Percentiles rank a stretch among this genome's conserved stretches.
Evolutionary conservation across 2,329 filamentous ascomycete genomes (phyloP).

Genomic region (Exophiala sp.): DNA sequence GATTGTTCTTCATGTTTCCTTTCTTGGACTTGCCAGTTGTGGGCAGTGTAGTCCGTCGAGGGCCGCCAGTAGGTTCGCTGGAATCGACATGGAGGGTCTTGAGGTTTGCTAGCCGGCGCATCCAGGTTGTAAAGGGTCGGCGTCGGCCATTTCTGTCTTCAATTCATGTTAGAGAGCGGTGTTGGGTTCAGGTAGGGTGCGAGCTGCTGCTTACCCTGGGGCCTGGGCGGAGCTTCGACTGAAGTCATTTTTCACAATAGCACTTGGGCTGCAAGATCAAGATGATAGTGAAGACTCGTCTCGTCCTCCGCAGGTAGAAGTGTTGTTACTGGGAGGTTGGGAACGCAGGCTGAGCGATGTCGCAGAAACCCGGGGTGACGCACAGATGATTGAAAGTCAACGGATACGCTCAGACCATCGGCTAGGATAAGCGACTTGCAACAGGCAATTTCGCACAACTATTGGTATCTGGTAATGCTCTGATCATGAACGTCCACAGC

Average conservation of each 20-base stretch:
- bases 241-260: constrained; percentile 22
- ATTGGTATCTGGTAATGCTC: too few relatives aligned
- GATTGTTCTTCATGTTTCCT: constrained; percentile 70
- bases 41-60: constrained; percentile 23
- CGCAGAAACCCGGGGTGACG: neutral
- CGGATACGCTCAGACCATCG: too few relatives aligned
- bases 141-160: constrained; percentile 70
- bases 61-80: constrained; percentile 27
- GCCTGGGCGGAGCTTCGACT: constrained; percentile 22
- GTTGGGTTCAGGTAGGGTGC: neutral
- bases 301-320: too few relatives aligned
- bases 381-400: too few relatives aligned
- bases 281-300: too few relatives aligned
- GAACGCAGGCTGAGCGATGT: too few relatives aligned
- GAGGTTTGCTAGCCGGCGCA: constrained; percentile 87
- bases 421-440: too few relatives aligned
- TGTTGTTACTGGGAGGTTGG: too few relatives aligned
- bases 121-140: constrained; percentile 86
- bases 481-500: too few relatives aligned
- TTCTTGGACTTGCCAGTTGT: constrained; percentile 49
- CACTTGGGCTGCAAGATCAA: too few relatives aligned
- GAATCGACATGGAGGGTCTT: constrained; percentile 67
- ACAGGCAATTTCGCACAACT: too few relatives aligned
- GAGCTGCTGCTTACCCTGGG: constrained; percentile 23
- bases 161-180: constrained; percentile 7